phyloP scores from a whole-genome alignment of 768 basidiomycete genomes.

The Coprinellus micaceus region DNA sequence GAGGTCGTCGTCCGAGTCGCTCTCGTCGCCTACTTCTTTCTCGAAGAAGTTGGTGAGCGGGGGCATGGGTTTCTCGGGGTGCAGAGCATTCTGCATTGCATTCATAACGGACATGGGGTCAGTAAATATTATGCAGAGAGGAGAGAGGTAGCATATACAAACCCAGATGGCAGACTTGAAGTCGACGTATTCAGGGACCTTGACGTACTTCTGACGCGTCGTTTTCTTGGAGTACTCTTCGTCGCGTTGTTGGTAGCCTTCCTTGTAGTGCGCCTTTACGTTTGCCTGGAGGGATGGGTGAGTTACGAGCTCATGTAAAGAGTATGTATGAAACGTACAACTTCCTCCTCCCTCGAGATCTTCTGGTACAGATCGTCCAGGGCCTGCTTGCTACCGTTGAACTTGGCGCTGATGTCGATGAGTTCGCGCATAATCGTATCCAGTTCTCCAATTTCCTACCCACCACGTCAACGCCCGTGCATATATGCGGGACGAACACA shows the following conservation, averaged over 20 bases:
- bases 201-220: conserved; percentile 74
- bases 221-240: conserved; percentile 58
- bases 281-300: conserved; percentile 39
- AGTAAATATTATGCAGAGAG: neutral
- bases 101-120: neutral
- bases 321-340: conserved; percentile 42
- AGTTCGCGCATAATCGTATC: conserved; percentile 67
- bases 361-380: conserved; percentile 56
- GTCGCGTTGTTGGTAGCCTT: conserved; percentile 37
- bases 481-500: conserved; percentile 11
- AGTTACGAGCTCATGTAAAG: neutral
- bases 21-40: conserved; percentile 78
- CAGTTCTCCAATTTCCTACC: conserved; percentile 53
- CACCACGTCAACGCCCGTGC: conserved; percentile 2
- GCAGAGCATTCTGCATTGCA: conserved; percentile 52
- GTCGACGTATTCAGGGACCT: conserved; percentile 50
- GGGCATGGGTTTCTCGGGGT: conserved; percentile 68
- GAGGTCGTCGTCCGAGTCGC: conserved; percentile 84
- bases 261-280: conserved; percentile 47
- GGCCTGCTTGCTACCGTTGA: conserved; percentile 51
- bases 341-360: conserved; percentile 50
- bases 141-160: conserved; percentile 21
- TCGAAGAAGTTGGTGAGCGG: conserved; percentile 72
- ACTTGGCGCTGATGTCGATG: conserved; percentile 62
- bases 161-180: conserved; percentile 73